Base-by-base conservation (phyloP, 352 stramenopile species). In the Phytophthora idaei region DNA sequence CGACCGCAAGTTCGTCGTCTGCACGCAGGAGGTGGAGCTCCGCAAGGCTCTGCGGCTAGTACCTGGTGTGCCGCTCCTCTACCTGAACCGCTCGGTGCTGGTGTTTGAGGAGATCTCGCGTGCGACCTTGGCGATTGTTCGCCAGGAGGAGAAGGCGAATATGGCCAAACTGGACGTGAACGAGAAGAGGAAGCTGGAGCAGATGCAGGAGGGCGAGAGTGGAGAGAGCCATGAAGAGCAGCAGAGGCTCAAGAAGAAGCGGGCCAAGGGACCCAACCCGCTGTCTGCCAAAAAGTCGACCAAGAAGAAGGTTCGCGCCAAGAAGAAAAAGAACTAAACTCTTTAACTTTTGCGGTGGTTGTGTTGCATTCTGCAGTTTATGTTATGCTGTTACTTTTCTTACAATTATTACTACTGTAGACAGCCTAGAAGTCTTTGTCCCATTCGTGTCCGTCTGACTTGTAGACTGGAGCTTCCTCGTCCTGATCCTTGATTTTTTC, bases 41-140 rank as follows among this genome's bases (percentile, higher is more conserved):
- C 84, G 88, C 29, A 90, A 91, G 71, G 68, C 59, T n/a, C 67
- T 95, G 66, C 80, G 88, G 11, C 41, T 66, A 0, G 73, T 94
- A 21, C 78, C 85, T 2, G 88, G 88, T 49, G 86, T 94, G 47
- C 88, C 88, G 51, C 80, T 95, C n/a, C 68, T 95, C 44, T 95
- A 95, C 73, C 61, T 95, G 17, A 95, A 95, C 69, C 86, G 88
- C 31, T 94, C 88, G 4, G 86, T 94, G 70, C 74, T 95, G 15
- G 88, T 95, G 61, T 95, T 95, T 58, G 88, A 95, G 61, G 84
- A 94, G 57, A 91, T 94, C 39, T 93, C 83, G 34, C 67, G 75
- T 9, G 83, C 86, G 3, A 95, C 88, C 53, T 66, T 95, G 25
- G 77, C 81, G 27, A 94, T 95, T 67, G 85, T 92, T 37, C 85